A percentile compares a stretch with the other conserved stretches of the same genome.
These are phyloP conservation scores for Hericium erinaceus DNA, from an alignment of 768 basidiomycete species.

Conservation along the genomic window DNA sequence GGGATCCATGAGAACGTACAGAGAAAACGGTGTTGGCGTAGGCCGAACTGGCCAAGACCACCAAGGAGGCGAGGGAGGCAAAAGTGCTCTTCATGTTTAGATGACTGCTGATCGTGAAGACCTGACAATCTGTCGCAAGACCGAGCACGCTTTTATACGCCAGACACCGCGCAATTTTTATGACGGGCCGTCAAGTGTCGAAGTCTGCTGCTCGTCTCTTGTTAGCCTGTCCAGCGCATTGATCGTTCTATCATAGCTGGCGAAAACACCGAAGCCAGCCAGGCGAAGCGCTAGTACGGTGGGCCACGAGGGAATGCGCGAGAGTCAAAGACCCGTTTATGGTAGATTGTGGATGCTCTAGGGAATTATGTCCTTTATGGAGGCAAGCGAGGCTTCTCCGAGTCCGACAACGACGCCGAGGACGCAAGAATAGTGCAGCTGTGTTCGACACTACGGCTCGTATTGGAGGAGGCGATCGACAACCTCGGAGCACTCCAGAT, in stretches of 20 bases:
- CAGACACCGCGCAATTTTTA: neutral
- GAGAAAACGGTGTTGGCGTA: neutral
- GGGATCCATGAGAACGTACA: neutral
- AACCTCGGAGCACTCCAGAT: neutral
- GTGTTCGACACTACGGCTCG: neutral
- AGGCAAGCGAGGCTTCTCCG: neutral
- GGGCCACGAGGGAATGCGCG: neutral
- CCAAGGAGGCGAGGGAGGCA: neutral
- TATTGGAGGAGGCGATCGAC: neutral
- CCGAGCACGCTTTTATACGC: neutral
- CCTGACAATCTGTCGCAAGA: neutral
- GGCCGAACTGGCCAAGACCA: neutral
- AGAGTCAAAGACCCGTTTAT: neutral
- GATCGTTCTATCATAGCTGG: neutral
- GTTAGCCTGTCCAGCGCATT: neutral
- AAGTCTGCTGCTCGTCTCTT: neutral
- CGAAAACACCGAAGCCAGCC: neutral
- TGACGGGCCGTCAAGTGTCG: neutral
- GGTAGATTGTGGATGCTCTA: neutral
- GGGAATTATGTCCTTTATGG: neutral
- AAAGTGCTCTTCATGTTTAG: neutral
- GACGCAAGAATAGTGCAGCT: neutral
- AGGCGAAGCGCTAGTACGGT: neutral
- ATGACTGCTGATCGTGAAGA: neutral
- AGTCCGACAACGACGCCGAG: neutral